A percentile compares a stretch with the other conserved stretches of the same genome.
Conservation (phyloP, 2,329 filamentous ascomycete species). For the Ilyonectria robusta region DNA sequence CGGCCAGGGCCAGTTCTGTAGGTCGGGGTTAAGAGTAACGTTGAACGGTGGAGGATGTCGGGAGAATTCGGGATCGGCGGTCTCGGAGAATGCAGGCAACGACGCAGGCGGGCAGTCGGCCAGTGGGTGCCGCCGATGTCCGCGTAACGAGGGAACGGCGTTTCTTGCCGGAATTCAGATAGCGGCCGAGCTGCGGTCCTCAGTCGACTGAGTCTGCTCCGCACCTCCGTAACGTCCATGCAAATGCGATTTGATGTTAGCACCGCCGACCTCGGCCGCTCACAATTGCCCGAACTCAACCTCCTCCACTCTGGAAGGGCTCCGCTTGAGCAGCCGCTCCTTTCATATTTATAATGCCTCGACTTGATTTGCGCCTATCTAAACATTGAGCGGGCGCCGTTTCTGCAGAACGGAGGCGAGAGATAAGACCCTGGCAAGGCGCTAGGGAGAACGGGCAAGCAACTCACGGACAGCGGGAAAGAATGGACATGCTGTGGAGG, state of each 20-base stretch:
- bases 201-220: constrained; percentile 38
- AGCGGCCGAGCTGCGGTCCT: constrained; percentile 22
- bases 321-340: constrained; percentile 43
- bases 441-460: constrained; percentile 40
- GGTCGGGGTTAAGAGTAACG: constrained; percentile 33
- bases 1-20: constrained; percentile 30
- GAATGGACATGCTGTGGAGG: constrained; percentile 23
- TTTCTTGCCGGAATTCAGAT: constrained; percentile 40
- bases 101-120: constrained; percentile 1
- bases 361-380: constrained; percentile 44
- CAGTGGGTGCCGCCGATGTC: constrained; percentile 28
- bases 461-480: constrained; percentile 25
- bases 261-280: constrained; percentile 44
- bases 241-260: constrained; percentile 32
- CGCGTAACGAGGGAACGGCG: constrained; percentile 28
- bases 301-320: constrained; percentile 38
- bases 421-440: constrained; percentile 45
- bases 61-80: constrained; percentile 37
- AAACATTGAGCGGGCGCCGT: constrained; percentile 35
- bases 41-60: constrained; percentile 24
- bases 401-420: constrained; percentile 32
- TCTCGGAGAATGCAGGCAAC: constrained; percentile 34
- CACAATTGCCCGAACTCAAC: constrained; percentile 27
- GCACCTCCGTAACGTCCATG: constrained; percentile 34
- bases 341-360: constrained; percentile 50